Evolutionary conservation across 2,329 filamentous ascomycete genomes (phyloP).

Genomic region (Helicocarpus griseus): DNA sequence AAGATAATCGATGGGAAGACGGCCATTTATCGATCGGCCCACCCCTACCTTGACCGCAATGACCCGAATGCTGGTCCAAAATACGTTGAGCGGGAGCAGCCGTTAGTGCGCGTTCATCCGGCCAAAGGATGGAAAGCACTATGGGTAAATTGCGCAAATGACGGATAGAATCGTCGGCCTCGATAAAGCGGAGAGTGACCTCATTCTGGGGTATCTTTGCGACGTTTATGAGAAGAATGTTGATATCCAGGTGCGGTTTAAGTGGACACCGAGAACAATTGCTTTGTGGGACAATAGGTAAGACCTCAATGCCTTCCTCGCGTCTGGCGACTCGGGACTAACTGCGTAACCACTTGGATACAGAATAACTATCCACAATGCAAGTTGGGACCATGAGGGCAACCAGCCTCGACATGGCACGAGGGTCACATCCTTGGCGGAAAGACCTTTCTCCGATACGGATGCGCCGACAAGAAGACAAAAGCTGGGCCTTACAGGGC

Average conservation of each 20-base stretch:
- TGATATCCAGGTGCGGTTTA: conserved; percentile 63
- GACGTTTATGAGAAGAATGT: conserved; percentile 60
- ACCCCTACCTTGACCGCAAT: conserved; percentile 57
- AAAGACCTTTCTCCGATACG: conserved; percentile 59
- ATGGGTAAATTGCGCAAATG: conserved; percentile 62
- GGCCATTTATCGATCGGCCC: conserved; percentile 57
- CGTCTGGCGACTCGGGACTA: no score
- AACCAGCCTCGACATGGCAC: conserved; percentile 60
- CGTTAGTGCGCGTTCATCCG: conserved; percentile 60
- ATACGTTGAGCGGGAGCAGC: conserved; percentile 57
- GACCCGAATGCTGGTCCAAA: conserved; percentile 53
- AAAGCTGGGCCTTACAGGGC: conserved; percentile 53
- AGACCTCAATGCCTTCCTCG: conserved; percentile 11
- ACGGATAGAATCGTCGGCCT: conserved; percentile 59
- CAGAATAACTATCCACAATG: conserved; percentile 64
- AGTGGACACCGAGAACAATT: conserved; percentile 57
- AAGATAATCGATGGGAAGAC: conserved; percentile 58
- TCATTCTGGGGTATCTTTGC: conserved; percentile 57
- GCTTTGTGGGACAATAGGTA: conserved; percentile 63
- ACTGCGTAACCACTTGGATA: not conserved
- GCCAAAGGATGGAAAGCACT: conserved; percentile 66
- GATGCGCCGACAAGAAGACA: conserved; percentile 57
- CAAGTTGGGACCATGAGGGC: conserved; percentile 63
- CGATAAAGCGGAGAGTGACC: conserved; percentile 58
- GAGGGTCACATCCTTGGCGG: conserved; percentile 59